phyloP scores from a whole-genome alignment of 352 stramenopile genomes.

The Globisporangium barbulae region DNA sequence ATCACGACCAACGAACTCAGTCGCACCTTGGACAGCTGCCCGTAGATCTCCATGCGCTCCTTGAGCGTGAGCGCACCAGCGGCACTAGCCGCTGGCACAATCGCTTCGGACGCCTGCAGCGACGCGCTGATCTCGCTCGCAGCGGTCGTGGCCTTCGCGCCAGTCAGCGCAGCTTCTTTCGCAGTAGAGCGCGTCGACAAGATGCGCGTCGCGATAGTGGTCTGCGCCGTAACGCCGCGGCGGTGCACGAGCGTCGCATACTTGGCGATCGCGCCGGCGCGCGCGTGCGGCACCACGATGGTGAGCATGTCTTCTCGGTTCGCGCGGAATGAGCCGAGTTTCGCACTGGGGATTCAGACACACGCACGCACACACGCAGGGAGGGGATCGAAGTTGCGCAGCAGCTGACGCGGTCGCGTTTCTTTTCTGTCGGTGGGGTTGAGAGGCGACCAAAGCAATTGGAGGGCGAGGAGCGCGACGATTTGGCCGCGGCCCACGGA shows the following conservation, averaged over 20 bases:
- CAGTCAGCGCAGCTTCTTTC: constrained; percentile 32
- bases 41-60: constrained; percentile 73
- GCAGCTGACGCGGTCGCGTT: constrained; percentile 8
- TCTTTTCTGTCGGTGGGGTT: constrained; percentile 16
- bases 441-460: neutral
- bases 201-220: constrained; percentile 32
- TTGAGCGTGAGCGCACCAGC: constrained; percentile 44
- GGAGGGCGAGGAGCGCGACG: neutral
- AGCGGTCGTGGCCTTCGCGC: constrained; percentile 29
- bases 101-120: neutral
- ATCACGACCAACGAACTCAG: constrained; percentile 96
- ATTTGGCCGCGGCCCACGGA: neutral
- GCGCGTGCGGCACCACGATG: constrained; percentile 15
- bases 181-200: constrained; percentile 57
- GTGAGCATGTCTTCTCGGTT: constrained; percentile 16
- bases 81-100: neutral
- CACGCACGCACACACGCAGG: neutral
- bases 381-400: neutral
- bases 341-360: neutral
- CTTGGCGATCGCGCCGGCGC: constrained; percentile 9
- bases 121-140: constrained; percentile 17
- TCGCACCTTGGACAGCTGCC: constrained; percentile 93
- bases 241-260: constrained; percentile 9
- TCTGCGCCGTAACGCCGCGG: neutral
- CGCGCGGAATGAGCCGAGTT: constrained; percentile 1